Evolutionary conservation across 345 rosid genomes (phyloP).

Genomic region (Eutrema yunnanense): DNA sequence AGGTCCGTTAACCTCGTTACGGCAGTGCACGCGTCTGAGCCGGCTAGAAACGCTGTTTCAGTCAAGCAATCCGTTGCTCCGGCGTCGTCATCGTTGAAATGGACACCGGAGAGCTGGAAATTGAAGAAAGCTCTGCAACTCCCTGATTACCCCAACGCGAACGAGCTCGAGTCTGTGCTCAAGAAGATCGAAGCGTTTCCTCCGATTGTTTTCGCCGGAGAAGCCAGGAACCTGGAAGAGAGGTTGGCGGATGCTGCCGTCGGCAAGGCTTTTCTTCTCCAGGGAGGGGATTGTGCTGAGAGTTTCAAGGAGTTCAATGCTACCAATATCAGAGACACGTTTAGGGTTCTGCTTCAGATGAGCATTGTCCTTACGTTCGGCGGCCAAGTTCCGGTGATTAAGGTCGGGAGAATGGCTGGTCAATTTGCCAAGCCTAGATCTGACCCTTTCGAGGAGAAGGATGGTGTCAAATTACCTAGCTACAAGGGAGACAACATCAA

Average conservation of each 20-base stretch:
- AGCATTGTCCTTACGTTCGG: conserved; percentile 56
- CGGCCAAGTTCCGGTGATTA: conserved; percentile 51
- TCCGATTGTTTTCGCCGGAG: conserved; percentile 49
- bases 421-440: conserved; percentile 61
- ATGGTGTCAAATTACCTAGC: conserved; percentile 50
- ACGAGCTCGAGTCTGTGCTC: conserved; percentile 37
- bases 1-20: conserved; percentile 26
- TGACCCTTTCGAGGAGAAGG: conserved; percentile 41
- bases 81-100: conserved; percentile 18
- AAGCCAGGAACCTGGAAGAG: conserved; percentile 48
- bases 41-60: conserved; percentile 27
- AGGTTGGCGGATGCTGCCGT: conserved; percentile 42
- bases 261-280: conserved; percentile 49
- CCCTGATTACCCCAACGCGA: conserved; percentile 43
- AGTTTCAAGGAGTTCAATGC: conserved; percentile 57
- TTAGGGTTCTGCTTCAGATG: conserved; percentile 58
- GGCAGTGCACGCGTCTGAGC: conserved; percentile 45
- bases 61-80: conserved; percentile 23
- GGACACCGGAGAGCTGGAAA: conserved; percentile 50
- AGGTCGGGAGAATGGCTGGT: conserved; percentile 78
- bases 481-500: conserved; percentile 63
- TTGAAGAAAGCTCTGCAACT: conserved; percentile 40
- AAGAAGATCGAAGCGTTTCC: conserved; percentile 44
- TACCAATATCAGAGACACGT: conserved; percentile 42
- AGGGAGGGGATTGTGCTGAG: conserved; percentile 61